phyloP scores from a whole-genome alignment of 164 flowering plant species.

The Vitis cinerea region DNA sequence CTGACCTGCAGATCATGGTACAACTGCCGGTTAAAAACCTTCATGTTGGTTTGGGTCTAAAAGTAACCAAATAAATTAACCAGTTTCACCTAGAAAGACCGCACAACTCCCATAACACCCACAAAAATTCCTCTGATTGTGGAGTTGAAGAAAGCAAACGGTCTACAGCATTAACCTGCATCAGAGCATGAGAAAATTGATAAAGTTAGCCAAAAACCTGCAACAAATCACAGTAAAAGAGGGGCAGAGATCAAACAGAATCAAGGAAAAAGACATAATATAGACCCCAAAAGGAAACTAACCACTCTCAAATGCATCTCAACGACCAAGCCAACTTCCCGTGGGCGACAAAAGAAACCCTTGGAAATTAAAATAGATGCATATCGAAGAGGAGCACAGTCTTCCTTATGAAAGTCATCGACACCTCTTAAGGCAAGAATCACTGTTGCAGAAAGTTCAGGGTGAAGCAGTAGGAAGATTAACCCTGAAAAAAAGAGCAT shows the following conservation, averaged over 20 bases:
- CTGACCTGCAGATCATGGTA: slow-evolving; percentile 59
- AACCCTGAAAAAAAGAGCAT: slow-evolving; percentile 53
- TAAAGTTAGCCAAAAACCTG: background rate
- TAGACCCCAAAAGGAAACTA: slow-evolving; percentile 26
- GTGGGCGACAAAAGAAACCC: slow-evolving; percentile 74
- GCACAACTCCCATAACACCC: slow-evolving; percentile 93
- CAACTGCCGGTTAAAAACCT: slow-evolving; percentile 2
- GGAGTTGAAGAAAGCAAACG: slow-evolving; percentile 60
- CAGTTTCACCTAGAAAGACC: slow-evolving; percentile 74
- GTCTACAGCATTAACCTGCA: slow-evolving; percentile 79
- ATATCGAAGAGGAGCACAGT: slow-evolving; percentile 75
- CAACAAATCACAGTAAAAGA: background rate
- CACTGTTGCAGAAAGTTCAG: slow-evolving; percentile 65
- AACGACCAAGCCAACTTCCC: slow-evolving; percentile 63
- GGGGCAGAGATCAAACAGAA: background rate
- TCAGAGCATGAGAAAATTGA: slow-evolving; percentile 5
- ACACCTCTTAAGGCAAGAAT: slow-evolving; percentile 65
- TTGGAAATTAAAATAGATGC: slow-evolving; percentile 70
- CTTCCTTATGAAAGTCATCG: slow-evolving; percentile 52
- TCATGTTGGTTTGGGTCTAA: background rate
- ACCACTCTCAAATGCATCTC: slow-evolving; percentile 88
- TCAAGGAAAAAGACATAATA: background rate
- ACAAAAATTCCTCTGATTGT: slow-evolving; percentile 75
- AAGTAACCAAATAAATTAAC: slow-evolving; percentile 2
- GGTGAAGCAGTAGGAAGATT: slow-evolving; percentile 64